phyloP scores from a whole-genome alignment of 75 land plant genomes.

The Azolla pinnata region DNA sequence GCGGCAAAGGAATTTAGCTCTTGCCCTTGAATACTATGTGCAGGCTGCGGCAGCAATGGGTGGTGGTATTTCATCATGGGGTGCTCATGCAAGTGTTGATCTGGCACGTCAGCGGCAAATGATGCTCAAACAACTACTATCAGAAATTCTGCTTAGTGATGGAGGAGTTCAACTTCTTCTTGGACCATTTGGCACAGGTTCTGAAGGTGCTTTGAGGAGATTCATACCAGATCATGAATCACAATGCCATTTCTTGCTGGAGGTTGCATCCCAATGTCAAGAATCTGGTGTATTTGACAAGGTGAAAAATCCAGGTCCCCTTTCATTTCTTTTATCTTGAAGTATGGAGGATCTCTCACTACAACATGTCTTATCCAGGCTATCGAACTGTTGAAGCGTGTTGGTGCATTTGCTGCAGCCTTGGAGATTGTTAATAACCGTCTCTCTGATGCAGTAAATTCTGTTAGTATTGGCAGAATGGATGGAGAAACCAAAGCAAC shows the following conservation, averaged over 20 bases:
- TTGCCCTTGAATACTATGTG: conserved; percentile 85
- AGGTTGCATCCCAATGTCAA: conserved; percentile 81
- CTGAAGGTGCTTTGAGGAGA: conserved; percentile 68
- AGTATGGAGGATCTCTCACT: no score
- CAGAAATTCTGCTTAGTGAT: conserved; percentile 67
- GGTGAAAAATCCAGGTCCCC: conserved; percentile 24
- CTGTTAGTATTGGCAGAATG: conserved; percentile 56
- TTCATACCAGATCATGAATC: conserved; percentile 51
- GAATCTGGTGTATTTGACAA: conserved; percentile 86
- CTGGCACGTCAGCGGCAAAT: conserved; percentile 67
- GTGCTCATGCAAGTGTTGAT: conserved; percentile 46
- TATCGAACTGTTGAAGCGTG: conserved; percentile 72
- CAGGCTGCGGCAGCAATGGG: conserved; percentile 95
- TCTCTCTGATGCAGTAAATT: conserved; percentile 76
- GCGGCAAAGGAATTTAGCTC: conserved; percentile 45
- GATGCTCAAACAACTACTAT: conserved; percentile 84
- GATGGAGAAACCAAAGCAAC: conserved; percentile 74
- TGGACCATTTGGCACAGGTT: conserved; percentile 74
- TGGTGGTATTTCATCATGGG: conserved; percentile 87
- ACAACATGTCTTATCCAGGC: conserved; percentile 39
- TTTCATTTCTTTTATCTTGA: no score
- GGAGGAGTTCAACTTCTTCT: conserved; percentile 80
- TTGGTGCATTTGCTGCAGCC: conserved; percentile 83
- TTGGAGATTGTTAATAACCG: conserved; percentile 77
- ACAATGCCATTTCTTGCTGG: conserved; percentile 66